Evolutionary conservation across 2,329 filamentous ascomycete species (phyloP), one percentile per base, ranked within the genome.

Genomic region (Ophiocordyceps camponoti-rufipedis): DNA sequence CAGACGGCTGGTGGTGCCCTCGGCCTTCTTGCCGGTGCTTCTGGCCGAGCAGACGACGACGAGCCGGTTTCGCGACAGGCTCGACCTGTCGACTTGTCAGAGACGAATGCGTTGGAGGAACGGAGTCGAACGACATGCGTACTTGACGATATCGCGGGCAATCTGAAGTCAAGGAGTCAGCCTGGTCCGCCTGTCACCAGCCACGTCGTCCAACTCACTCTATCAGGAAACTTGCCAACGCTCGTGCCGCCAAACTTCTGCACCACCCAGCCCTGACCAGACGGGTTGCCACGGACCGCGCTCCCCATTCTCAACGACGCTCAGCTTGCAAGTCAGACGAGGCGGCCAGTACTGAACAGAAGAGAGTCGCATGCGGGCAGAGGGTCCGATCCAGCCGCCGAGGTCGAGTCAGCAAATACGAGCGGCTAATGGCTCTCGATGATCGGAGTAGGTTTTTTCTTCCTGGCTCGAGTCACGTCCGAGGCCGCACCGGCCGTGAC

Each of bases 201-300:
- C 23, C 23, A 23, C 23, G 23, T 23, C 23, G 23, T 23, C 23
- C 28, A 33, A 62, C 65, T 48, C 57, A 74, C 70, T 64, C 82
- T 81, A 53, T 76, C 73, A 45, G 88, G 81, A 56, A 94, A 94
- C 66, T 96, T 96, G 55, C 89, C 91, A 44, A 96, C 84, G 58
- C 85, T 94, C 45, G 89, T 98, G 44, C 89, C 89, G 50, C 88
- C 88, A 62, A 94, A 94, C 64, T 95, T 95, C 62, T 94, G 87
- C 44, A 95, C 83, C 29, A 94, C 72, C 88, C 87, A 94, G 53
- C 71, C 70, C 51, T 69, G 66, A 42, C 55, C 54, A 46, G 59
- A 55, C 43, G 58, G 54, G 52, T 67, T 67, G 51, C 51, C 55
- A 48, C 57, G 51, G 39, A 54, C 53, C 14, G 56, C 56, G 49